phyloP scores from a whole-genome alignment of 805 yeast species.

The Teunomyces cretensis region DNA sequence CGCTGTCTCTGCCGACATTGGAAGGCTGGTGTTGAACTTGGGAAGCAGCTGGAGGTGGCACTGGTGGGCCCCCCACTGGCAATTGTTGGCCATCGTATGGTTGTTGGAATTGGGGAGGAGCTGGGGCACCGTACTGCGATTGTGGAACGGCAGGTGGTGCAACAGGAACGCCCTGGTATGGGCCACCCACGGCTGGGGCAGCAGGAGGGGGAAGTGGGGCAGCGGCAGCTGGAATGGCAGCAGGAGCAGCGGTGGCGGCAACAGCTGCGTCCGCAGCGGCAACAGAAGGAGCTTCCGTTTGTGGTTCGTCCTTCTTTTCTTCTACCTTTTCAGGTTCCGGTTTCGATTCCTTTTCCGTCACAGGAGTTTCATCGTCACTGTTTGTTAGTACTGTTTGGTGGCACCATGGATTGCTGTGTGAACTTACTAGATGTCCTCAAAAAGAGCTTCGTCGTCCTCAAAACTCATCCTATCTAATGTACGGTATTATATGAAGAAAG shows the following conservation, averaged over 20 bases:
- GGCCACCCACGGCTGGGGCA: too few relatives aligned
- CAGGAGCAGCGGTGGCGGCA: neutral
- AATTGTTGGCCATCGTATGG: conserved; percentile 5
- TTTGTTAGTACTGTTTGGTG: conserved; percentile 1
- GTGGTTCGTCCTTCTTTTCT: neutral
- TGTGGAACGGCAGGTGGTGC: too few relatives aligned
- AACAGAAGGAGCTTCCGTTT: neutral
- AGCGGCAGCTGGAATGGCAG: conserved; percentile 6
- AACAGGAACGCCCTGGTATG: too few relatives aligned
- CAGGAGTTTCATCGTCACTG: conserved; percentile 12
- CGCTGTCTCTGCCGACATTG: conserved; percentile 56
- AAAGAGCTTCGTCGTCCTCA: conserved; percentile 92
- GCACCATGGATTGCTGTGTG: too few relatives aligned
- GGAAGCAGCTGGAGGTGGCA: conserved; percentile 15
- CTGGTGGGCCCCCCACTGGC: conserved; percentile 10
- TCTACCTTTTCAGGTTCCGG: conserved; percentile 1
- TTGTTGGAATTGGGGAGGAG: conserved; percentile 7
- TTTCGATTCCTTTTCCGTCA: conserved; percentile 2
- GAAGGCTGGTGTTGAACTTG: conserved; percentile 22
- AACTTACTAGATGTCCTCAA: conserved; percentile 81
- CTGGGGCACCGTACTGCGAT: neutral
- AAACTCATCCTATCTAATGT: conserved; percentile 23
- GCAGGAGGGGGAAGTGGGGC: neutral
- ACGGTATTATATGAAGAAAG: conserved; percentile 3
- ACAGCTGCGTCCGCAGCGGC: neutral